Percentiles rank a stretch among this genome's conserved stretches.
Evolutionary conservation across 192 early-diverging fungal species (phyloP).

Genomic region (Obelidium mucronatum): DNA sequence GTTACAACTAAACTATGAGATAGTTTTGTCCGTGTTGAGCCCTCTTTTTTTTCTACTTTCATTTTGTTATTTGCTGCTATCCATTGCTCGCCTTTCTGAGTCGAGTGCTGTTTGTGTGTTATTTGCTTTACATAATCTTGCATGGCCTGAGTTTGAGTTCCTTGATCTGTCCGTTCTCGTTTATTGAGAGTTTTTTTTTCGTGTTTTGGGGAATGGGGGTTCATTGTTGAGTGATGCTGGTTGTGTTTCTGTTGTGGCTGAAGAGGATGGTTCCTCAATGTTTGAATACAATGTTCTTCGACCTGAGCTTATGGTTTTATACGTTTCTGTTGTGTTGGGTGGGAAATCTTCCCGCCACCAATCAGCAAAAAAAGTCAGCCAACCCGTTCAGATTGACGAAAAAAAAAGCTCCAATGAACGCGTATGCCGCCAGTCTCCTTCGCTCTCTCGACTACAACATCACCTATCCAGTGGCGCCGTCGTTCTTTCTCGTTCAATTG

Average conservation of each 20-base stretch:
- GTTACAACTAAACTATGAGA: slow-evolving; percentile 23
- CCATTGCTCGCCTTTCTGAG: not conserved
- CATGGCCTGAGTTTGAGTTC: too few species aligned
- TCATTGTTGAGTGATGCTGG: too few species aligned
- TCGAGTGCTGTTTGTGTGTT: not conserved
- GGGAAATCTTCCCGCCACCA: not conserved
- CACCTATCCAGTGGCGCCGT: slow-evolving; percentile 18
- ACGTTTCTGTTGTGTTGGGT: too few species aligned
- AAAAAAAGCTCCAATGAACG: not conserved
- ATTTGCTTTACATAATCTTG: too few species aligned
- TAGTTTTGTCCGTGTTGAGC: not conserved
- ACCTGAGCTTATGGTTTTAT: not conserved
- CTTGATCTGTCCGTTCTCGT: not conserved
- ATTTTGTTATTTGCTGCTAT: not conserved
- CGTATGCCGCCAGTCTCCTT: not conserved
- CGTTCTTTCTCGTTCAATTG: not conserved
- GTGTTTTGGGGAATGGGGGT: not conserved
- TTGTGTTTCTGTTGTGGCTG: not conserved
- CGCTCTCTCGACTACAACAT: slow-evolving; percentile 3
- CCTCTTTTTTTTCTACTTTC: slow-evolving; percentile 3
- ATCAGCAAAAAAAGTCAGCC: not conserved
- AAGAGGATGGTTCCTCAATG: not conserved
- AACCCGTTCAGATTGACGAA: too few species aligned
- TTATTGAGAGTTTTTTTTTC: not conserved
- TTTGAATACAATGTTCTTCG: not conserved